phyloP scores from a whole-genome alignment of 352 stramenopile genomes.

The Globisporangium apiculatum region DNA sequence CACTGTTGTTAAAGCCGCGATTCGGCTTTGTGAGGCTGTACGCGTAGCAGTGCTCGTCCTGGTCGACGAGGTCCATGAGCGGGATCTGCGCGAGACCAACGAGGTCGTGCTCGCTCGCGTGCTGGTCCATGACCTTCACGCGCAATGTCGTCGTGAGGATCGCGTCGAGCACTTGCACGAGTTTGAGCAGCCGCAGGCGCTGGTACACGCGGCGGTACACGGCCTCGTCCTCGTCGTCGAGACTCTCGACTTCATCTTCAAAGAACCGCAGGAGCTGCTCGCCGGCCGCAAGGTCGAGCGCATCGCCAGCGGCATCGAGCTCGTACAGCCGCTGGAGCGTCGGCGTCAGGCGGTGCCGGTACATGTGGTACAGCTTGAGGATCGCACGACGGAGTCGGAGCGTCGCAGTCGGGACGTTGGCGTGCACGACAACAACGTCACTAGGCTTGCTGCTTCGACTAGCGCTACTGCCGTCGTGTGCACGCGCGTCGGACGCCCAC shows the following conservation, averaged over 20 bases:
- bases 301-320: constrained; percentile 34
- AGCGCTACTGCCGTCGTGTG: constrained; percentile 10
- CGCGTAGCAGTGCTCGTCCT: constrained; percentile 41
- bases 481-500: constrained; percentile 29
- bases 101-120: constrained; percentile 34
- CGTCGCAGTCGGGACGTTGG: constrained; percentile 40
- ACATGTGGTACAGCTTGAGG: constrained; percentile 53
- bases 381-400: constrained; percentile 46
- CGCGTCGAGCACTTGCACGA: constrained; percentile 47
- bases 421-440: constrained; percentile 33
- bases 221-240: constrained; percentile 46
- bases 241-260: constrained; percentile 54
- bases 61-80: constrained; percentile 61
- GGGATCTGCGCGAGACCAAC: constrained; percentile 56
- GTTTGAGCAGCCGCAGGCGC: constrained; percentile 45
- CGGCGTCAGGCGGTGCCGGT: constrained; percentile 36
- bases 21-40: constrained; percentile 44
- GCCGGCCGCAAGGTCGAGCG: constrained; percentile 25
- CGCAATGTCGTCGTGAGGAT: constrained; percentile 50
- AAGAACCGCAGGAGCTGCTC: constrained; percentile 52
- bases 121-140: constrained; percentile 55
- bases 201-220: constrained; percentile 47
- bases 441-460: not conserved
- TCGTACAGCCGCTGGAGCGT: constrained; percentile 43
- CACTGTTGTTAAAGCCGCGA: constrained; percentile 1